A percentile compares a stretch with the other conserved stretches of the same genome.
These are phyloP conservation scores for Epichloe typhina DNA, from an alignment of 2,329 filamentous ascomycete genomes.

Conservation along the genomic window DNA sequence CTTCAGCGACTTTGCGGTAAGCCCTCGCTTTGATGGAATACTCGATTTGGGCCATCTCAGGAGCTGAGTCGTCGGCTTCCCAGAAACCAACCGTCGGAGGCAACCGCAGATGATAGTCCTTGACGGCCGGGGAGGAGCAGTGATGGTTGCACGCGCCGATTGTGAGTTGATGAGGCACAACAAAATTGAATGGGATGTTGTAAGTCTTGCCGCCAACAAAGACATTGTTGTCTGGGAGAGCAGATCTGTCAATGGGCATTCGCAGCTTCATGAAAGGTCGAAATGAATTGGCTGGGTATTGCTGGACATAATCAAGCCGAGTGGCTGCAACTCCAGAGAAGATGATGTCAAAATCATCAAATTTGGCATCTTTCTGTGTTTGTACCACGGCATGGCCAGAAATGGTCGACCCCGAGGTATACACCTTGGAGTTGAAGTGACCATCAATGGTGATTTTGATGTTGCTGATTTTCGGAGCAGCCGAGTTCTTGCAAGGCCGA, in stretches of 20 bases:
- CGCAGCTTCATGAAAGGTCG: constrained; percentile 43
- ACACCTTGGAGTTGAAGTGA: constrained; percentile 42
- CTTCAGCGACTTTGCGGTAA: constrained; percentile 13
- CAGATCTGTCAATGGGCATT: constrained; percentile 36
- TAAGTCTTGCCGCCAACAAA: constrained; percentile 36
- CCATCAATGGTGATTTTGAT: constrained; percentile 37
- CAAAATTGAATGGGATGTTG: constrained; percentile 44
- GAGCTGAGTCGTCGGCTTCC: constrained; percentile 41
- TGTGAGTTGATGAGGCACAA: constrained; percentile 44
- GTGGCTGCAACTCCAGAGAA: constrained; percentile 38
- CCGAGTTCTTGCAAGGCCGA: not conserved
- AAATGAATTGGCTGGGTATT: constrained; percentile 31
- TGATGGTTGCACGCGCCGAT: constrained; percentile 41
- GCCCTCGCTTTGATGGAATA: constrained; percentile 38
- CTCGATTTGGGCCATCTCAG: constrained; percentile 40
- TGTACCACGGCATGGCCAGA: constrained; percentile 35
- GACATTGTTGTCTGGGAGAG: constrained; percentile 33
- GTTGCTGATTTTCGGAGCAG: constrained; percentile 5
- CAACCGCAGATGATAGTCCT: constrained; percentile 38
- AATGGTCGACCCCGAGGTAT: constrained; percentile 40
- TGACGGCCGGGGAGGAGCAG: constrained; percentile 29
- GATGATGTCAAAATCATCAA: constrained; percentile 38
- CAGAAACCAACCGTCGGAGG: constrained; percentile 40
- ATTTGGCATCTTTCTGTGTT: constrained; percentile 30
- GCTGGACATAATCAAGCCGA: constrained; percentile 36